Evolutionary conservation across 2,329 filamentous ascomycete species (phyloP), one percentile per base, ranked within the genome.

Genomic region (Metarhizium sp.): DNA sequence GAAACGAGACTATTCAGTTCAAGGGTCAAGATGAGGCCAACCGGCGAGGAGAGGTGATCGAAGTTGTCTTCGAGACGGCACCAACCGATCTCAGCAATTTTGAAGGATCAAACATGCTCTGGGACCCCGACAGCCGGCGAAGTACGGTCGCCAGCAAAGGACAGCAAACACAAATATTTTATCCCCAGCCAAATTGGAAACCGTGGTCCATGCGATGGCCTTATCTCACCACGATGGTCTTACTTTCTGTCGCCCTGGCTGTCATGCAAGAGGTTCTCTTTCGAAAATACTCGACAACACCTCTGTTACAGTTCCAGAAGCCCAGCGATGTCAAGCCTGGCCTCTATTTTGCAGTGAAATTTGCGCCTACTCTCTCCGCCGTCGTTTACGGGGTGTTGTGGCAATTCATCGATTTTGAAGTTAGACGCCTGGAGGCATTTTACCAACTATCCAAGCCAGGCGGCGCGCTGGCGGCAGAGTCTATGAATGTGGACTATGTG

Each of bases 401-500:
- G 83, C 82, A 86, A 67, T 75, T 84, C 13, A 81, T 79, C 42
- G 83, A 86, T 66, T 82, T 84, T 57, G 83, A 86, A 60, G 81
- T 87, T 2, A 82, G 80, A 63, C 77, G 84, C n/a, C 69, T 86
- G 32, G 84, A 87, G 64, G 79, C 84, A 0, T 87, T 81, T 61
- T 84, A 85, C 60, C 84, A 87, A 64, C 72, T 87, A 51, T 85
- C 82, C 3, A 81, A 76, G 59, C 72, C 76, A 3, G 76, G 75
- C 3, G 84, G 84, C 14, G 82, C 84, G 1, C 69, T 84, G 20
- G 84, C 84, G 0, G 79, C 78, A 43, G 79, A 83, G 64, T 87
- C 84, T 0, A 79, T 90, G 63, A 90, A 89, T 59, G 85, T 88
- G 58, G 85, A 89, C 66, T 90, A 90, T 57, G 77, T 88, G 48